Conservation (phyloP, 495 filamentous ascomycete species). For the Penicillium coffeae region DNA sequence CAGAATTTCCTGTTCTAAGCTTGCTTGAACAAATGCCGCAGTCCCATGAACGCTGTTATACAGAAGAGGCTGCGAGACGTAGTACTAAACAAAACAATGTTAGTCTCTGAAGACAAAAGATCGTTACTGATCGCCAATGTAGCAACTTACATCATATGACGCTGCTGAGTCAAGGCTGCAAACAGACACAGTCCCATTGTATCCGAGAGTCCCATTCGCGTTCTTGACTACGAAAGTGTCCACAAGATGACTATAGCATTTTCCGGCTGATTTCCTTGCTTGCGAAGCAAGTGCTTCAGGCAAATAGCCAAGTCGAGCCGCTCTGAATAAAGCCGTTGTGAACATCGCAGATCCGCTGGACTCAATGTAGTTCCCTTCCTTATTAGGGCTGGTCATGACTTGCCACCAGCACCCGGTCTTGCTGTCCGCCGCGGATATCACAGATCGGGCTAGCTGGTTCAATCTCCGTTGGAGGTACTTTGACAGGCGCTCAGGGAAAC, state of each 20-base stretch:
- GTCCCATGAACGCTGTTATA: constrained; percentile 46
- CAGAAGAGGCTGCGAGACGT: constrained; percentile 38
- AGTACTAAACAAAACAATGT: constrained; percentile 41
- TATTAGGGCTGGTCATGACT: constrained; percentile 47
- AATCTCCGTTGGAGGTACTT: constrained; percentile 26
- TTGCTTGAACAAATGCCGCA: constrained; percentile 47
- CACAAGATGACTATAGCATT: constrained; percentile 40
- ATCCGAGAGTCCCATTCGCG: constrained; percentile 42
- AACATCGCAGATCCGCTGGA: constrained; percentile 59
- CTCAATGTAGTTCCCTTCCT: constrained; percentile 57
- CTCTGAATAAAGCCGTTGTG: constrained; percentile 52
- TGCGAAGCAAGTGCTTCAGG: not conserved
- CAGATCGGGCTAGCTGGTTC: constrained; percentile 33
- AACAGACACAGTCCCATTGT: constrained; percentile 53
- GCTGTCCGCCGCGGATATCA: constrained; percentile 42
- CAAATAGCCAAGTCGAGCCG: constrained; percentile 43
- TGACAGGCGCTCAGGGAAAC: not conserved
- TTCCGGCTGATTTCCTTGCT: constrained; percentile 3
- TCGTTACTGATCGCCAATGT: no score
- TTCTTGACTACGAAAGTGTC: constrained; percentile 35
- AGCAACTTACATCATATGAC: constrained; percentile 42
- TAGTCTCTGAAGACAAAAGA: constrained; percentile 5
- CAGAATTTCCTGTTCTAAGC: constrained; percentile 39
- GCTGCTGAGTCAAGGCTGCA: constrained; percentile 50
- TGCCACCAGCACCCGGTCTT: constrained; percentile 57